Conservation (phyloP, 768 basidiomycete species). For the Lactifluus rugatus region DNA sequence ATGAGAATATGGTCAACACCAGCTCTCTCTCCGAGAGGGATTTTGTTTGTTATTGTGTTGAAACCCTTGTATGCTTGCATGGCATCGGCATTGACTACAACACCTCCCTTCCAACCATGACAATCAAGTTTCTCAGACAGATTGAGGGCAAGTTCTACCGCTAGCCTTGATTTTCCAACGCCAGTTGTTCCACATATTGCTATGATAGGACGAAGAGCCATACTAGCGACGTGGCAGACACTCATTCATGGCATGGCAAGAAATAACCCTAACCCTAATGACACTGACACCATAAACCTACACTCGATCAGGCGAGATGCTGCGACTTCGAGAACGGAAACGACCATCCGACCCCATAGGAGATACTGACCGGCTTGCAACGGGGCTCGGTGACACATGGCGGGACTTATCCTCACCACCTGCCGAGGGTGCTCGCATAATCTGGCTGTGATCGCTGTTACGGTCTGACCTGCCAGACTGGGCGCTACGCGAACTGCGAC, state of each 20-base stretch:
- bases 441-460: slow-evolving; percentile 25
- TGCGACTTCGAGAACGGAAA: slow-evolving; percentile 30
- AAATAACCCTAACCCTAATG: neutral
- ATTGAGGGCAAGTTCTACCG: slow-evolving; percentile 73
- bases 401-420: slow-evolving; percentile 56
- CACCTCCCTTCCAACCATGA: slow-evolving; percentile 48
- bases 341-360: slow-evolving; percentile 19
- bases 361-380: slow-evolving; percentile 27
- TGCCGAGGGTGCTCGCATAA: slow-evolving; percentile 30
- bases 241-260: neutral
- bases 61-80: slow-evolving; percentile 95
- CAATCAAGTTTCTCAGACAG: slow-evolving; percentile 30
- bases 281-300: slow-evolving; percentile 24
- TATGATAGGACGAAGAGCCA: slow-evolving; percentile 56
- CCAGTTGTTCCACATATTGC: slow-evolving; percentile 91
- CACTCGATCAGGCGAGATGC: slow-evolving; percentile 37
- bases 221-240: slow-evolving; percentile 9
- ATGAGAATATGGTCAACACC: slow-evolving; percentile 86
- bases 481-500: slow-evolving; percentile 29
- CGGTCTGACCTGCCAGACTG: slow-evolving; percentile 23
- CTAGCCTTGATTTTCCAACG: slow-evolving; percentile 90
- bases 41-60: slow-evolving; percentile 92
- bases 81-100: slow-evolving; percentile 90
- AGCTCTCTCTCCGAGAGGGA: slow-evolving; percentile 60
- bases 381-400: slow-evolving; percentile 44